A percentile compares a stretch with the other conserved stretches of the same genome.
Evolutionary conservation across 75 land plant genomes (phyloP).

Genomic region (Sequoiadendron giganteum): DNA sequence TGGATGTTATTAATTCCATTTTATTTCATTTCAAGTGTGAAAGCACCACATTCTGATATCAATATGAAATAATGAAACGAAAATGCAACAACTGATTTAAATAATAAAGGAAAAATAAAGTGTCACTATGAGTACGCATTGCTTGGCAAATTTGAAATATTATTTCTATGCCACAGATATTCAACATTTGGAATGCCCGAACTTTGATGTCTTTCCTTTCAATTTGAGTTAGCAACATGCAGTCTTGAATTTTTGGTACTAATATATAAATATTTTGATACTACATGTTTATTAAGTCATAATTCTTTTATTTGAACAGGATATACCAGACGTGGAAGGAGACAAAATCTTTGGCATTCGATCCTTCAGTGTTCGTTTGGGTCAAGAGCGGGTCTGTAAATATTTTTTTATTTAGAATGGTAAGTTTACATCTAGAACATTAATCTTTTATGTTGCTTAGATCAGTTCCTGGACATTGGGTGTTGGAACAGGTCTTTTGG

Average conservation of each 20-base stretch:
- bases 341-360: conserved; percentile 86
- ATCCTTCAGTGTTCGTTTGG: conserved; percentile 87
- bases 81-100: neutral
- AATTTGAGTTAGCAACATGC: neutral
- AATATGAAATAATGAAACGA: neutral
- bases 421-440: neutral
- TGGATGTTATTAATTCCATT: neutral
- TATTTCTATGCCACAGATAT: neutral
- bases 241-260: neutral
- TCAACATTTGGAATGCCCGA: neutral
- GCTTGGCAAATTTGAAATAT: neutral
- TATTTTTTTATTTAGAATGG: neutral
- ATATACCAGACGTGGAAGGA: conserved; percentile 98
- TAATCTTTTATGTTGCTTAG: neutral
- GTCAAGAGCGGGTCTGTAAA: conserved; percentile 73
- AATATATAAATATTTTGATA: neutral
- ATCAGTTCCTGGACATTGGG: neutral
- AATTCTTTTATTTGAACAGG: conserved; percentile 42
- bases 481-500: conserved; percentile 87
- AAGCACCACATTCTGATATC: neutral
- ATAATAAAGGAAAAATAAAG: neutral
- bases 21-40: neutral
- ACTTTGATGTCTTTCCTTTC: neutral
- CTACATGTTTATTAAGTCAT: neutral
- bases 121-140: neutral